Evolutionary conservation across 1,139 yeast genomes (phyloP).

Genomic region (Saccharomycopsis phalli): DNA sequence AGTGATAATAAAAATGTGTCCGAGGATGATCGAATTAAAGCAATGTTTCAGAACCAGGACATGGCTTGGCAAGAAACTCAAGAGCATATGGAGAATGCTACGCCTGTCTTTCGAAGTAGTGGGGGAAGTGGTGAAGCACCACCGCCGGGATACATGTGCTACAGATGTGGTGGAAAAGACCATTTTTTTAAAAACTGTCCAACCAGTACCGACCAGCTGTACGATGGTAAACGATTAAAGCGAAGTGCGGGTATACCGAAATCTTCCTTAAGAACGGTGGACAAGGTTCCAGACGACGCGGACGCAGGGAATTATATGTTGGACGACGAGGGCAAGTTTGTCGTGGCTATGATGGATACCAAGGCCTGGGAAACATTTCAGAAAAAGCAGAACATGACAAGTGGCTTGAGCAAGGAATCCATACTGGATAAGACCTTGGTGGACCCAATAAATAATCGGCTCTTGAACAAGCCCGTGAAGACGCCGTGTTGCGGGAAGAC

Average conservation of each 20-base stretch:
- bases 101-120: conserved; percentile 47
- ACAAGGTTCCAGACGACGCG: conserved; percentile 45
- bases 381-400: conserved; percentile 42
- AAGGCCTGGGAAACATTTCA: conserved; percentile 88
- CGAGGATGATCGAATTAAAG: conserved; percentile 82
- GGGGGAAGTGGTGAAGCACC: conserved; percentile 42
- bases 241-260: conserved; percentile 97
- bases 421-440: conserved; percentile 50
- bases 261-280: conserved; percentile 75
- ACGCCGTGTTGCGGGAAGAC: conserved; percentile 73
- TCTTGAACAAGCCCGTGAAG: conserved; percentile 66
- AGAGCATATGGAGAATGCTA: conserved; percentile 75
- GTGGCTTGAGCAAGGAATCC: conserved; percentile 29
- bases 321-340: conserved; percentile 92
- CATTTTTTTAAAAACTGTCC: conserved; percentile 98
- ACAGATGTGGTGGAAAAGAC: conserved; percentile 92
- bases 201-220: conserved; percentile 82
- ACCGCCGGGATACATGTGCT: conserved; percentile 92
- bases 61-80: conserved; percentile 95
- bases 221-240: conserved; percentile 85
- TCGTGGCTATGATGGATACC: conserved; percentile 87
- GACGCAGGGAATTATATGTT: conserved; percentile 69
- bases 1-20: conserved; percentile 34
- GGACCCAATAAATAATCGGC: conserved; percentile 50
- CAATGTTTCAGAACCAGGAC: conserved; percentile 88